phyloP scores from a whole-genome alignment of 2,329 filamentous ascomycete genomes.

The Thelonectria discophora region DNA sequence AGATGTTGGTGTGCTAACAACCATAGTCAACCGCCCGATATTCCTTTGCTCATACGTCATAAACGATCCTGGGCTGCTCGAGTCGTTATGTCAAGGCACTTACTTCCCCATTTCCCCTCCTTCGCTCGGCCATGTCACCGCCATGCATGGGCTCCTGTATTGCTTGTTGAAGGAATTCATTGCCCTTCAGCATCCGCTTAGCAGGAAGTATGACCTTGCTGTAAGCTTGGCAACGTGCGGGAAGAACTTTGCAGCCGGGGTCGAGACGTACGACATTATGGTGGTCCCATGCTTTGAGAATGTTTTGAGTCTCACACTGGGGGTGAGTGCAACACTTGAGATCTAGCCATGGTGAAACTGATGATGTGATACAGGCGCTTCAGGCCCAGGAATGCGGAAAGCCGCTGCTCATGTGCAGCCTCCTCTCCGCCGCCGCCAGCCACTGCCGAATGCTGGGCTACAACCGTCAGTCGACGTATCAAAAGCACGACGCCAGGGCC shows the following conservation, averaged over 20 bases:
- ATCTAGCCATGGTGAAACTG: too few species aligned
- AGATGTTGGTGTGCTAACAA: too few species aligned
- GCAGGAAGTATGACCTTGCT: conserved; percentile 23
- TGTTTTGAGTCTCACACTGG: conserved; percentile 24
- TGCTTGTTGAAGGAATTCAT: conserved; percentile 24
- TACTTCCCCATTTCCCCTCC: conserved; percentile 34
- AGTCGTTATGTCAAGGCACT: conserved; percentile 29
- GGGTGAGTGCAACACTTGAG: background rate
- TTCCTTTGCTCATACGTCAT: conserved; percentile 28
- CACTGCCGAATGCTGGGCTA: conserved; percentile 37
- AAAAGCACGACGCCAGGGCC: conserved; percentile 21
- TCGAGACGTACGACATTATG: conserved; percentile 31
- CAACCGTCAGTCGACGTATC: conserved; percentile 28
- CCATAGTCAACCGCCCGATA: conserved; percentile 15
- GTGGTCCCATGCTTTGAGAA: conserved; percentile 34
- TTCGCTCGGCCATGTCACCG: conserved; percentile 25
- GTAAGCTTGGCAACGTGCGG: conserved; percentile 20
- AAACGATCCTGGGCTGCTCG: conserved; percentile 22
- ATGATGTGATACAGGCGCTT: conserved; percentile 15
- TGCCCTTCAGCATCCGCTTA: conserved; percentile 20
- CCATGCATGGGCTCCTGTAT: conserved; percentile 28
- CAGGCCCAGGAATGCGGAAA: conserved; percentile 27
- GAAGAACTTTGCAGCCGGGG: conserved; percentile 27
- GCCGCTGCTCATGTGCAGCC: conserved; percentile 23
- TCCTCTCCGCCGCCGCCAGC: conserved; percentile 23